Evolutionary conservation across 2,329 filamentous ascomycete genomes (phyloP).

Genomic region (Ophiostoma ulmi): DNA sequence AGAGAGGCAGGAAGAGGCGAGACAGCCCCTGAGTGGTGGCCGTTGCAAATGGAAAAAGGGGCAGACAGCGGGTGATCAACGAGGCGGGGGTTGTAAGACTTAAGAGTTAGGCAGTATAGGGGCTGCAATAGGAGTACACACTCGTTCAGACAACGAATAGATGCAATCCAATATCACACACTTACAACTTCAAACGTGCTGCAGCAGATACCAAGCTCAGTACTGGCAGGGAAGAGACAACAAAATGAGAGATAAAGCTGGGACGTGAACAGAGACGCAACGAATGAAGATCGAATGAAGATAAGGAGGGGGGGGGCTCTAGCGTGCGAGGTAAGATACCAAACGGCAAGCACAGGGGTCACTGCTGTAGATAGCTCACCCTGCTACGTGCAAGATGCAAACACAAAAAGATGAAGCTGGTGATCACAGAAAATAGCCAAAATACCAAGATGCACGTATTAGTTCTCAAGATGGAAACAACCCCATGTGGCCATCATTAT

Average conservation of each 20-base stretch:
- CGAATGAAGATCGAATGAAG: neutral
- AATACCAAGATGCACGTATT: conserved; percentile 1
- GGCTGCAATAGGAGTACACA: neutral
- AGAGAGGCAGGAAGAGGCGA: neutral
- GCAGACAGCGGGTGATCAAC: conserved; percentile 12
- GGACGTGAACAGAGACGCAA: neutral
- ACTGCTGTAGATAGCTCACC: neutral
- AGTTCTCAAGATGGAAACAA: neutral
- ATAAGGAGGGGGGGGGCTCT: neutral
- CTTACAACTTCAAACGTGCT: neutral
- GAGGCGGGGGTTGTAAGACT: neutral
- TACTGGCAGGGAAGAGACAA: neutral
- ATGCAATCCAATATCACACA: neutral
- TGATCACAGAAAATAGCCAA: neutral
- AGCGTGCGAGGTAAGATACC: neutral
- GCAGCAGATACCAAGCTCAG: neutral
- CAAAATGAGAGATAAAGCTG: neutral
- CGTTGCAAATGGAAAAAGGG: conserved; percentile 14
- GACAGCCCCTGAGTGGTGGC: conserved; percentile 3
- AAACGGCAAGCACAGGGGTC: neutral
- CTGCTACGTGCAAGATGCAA: neutral
- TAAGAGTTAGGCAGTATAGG: neutral
- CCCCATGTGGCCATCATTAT: neutral
- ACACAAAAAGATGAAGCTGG: neutral
- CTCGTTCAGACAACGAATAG: neutral